Base-by-base conservation (phyloP, 2,329 filamentous ascomycete genomes). In the Lachnellula suecica region DNA sequence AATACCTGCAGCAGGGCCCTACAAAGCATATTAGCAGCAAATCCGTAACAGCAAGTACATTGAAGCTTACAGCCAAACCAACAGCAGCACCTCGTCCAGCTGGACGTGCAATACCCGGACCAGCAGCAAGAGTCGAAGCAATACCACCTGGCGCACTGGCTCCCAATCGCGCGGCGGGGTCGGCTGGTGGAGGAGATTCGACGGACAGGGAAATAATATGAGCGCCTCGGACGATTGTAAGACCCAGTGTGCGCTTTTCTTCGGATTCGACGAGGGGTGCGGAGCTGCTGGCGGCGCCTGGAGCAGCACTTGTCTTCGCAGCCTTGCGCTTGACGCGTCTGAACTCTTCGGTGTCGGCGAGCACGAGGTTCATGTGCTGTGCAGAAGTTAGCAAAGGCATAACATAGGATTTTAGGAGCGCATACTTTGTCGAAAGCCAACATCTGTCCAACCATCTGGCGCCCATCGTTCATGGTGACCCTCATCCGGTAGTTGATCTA, bases 401-500 rank as follows among this genome's bases (percentile, higher is more conserved):
- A 7, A 17, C 7, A 52, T 13, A 11, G 11, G 4, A 22, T 38
- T 35, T 31, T 20, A 13, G n/a, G 35, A 17, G 7, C 22, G 20
- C 54, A 27, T 74, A 93, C 91, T 84, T 97, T 97, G 74, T 99
- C 94, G 68, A 97, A 99, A 49, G 94, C 94, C 63, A 99, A 83
- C 90, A 99, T 96, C 73, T 97, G 91, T 57, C 92, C 94, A 37
- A 91, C 92, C 86, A 99, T 95, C 73, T 97, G 91, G 68, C 94
- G 87, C 60, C 91, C 91, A 76, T 99, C 94, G 69, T 90, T 91
- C 71, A 99, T 82, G 51, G 92, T 97, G 60, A 97, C 88, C 70
- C 93, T 88, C 92, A 99, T 97, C 74, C 93, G 91, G 81, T 96
- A 97, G 79, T 99, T 97, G 82, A 99, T 96, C 94, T 97, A 60